Evolutionary conservation across 768 basidiomycete genomes (phyloP).

Genomic region (Kwoniella shandongensis): DNA sequence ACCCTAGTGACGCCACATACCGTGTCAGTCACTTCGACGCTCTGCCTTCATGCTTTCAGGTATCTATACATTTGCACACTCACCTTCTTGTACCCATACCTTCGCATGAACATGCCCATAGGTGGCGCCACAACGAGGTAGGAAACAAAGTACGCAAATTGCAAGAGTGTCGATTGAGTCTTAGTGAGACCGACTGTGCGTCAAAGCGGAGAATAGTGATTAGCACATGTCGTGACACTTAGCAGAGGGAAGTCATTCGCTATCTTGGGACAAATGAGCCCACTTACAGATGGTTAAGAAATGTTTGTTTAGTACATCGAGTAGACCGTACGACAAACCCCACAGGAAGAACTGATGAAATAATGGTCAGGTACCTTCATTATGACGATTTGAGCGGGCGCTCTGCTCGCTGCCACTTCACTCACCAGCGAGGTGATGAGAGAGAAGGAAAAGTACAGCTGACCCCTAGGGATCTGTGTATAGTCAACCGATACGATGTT

Average conservation of each 20-base stretch:
- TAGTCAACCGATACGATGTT: conserved; percentile 1
- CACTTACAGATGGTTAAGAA: not conserved
- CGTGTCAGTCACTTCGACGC: too few relatives aligned
- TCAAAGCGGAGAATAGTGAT: not conserved
- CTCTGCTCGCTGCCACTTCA: not conserved
- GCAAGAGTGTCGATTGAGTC: conserved; percentile 28
- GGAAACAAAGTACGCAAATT: conserved; percentile 37
- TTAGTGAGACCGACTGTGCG: conserved; percentile 13
- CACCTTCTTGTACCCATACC: conserved; percentile 32
- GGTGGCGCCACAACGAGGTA: conserved; percentile 29
- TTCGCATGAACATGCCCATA: conserved; percentile 35
- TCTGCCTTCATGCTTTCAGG: too few relatives aligned
- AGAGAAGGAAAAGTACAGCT: conserved; percentile 5
- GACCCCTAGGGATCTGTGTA: not conserved
- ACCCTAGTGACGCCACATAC: too few relatives aligned
- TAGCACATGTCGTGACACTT: not conserved
- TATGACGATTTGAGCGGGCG: not conserved
- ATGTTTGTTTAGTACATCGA: conserved; percentile 6
- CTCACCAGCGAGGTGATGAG: conserved; percentile 3
- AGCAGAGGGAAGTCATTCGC: not conserved
- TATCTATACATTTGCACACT: too few relatives aligned
- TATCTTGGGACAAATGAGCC: not conserved
- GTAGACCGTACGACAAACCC: conserved; percentile 4
- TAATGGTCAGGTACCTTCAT: not conserved
- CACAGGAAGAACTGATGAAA: conserved; percentile 2